phyloP scores from a whole-genome alignment of 352 stramenopile genomes.

The Phytophthora pisi region DNA sequence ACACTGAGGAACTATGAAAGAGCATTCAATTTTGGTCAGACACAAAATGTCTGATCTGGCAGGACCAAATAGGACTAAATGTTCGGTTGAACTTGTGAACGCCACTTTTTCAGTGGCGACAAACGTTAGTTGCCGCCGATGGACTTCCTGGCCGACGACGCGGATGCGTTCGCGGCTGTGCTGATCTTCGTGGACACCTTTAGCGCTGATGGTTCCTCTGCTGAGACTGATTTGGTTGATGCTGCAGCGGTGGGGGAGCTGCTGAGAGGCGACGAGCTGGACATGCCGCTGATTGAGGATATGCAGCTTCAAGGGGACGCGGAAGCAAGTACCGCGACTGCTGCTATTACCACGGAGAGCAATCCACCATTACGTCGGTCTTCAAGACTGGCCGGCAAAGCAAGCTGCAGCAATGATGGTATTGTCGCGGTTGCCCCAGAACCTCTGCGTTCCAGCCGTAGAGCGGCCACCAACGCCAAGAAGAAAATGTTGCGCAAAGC shows the following conservation, averaged over 20 bases:
- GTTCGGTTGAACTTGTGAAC: neutral
- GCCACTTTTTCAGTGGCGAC: slow-evolving; percentile 1
- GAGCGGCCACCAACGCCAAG: slow-evolving; percentile 8
- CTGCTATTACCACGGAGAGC: neutral
- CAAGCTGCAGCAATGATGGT: neutral
- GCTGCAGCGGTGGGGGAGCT: neutral
- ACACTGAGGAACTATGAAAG: neutral
- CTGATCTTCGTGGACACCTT: slow-evolving; percentile 39
- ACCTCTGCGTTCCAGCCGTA: slow-evolving; percentile 1
- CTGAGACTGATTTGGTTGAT: neutral
- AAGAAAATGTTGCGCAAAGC: slow-evolving; percentile 21
- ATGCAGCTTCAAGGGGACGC: slow-evolving; percentile 10
- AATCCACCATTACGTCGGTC: slow-evolving; percentile 6
- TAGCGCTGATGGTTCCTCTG: neutral
- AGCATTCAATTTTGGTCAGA: neutral
- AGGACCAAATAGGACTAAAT: slow-evolving; percentile 7
- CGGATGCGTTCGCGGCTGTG: slow-evolving; percentile 34
- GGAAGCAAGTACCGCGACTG: neutral
- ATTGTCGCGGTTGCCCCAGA: neutral
- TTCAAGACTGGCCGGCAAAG: slow-evolving; percentile 6
- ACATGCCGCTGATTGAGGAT: slow-evolving; percentile 9
- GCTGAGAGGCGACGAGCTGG: slow-evolving; percentile 3
- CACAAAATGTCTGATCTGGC: slow-evolving; percentile 3
- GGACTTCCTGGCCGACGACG: slow-evolving; percentile 30
- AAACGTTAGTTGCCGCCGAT: neutral